phyloP scores from a whole-genome alignment of 352 stramenopile genomes.

The Phytophthora niederhauseri region DNA sequence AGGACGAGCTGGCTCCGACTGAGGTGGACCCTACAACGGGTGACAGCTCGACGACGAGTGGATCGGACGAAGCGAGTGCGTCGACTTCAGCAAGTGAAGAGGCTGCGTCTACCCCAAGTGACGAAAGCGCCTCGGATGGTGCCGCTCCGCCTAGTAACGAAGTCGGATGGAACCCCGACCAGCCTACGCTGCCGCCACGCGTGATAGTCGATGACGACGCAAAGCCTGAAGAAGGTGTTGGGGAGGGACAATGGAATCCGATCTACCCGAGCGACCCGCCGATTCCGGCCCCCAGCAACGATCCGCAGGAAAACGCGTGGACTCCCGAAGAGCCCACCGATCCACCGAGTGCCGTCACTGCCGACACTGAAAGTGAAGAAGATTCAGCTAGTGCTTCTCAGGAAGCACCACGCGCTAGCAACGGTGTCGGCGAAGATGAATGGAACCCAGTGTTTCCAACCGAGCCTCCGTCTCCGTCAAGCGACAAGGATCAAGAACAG shows the following conservation, averaged over 20 bases:
- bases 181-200: constrained; percentile 12
- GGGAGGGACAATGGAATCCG: constrained; percentile 20
- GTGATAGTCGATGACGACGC: neutral
- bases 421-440: constrained; percentile 3
- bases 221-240: constrained; percentile 7
- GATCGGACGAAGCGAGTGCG: neutral
- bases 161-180: constrained; percentile 17
- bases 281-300: neutral
- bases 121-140: neutral
- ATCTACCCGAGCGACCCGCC: constrained; percentile 16
- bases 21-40: neutral
- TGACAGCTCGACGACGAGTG: constrained; percentile 1
- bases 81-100: neutral
- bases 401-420: neutral
- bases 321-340: constrained; percentile 14
- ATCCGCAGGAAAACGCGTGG: neutral
- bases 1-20: constrained; percentile 12
- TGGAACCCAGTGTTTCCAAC: constrained; percentile 8
- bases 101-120: neutral
- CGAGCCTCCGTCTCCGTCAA: neutral
- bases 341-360: neutral
- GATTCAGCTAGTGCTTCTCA: constrained; percentile 1
- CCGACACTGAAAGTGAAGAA: neutral
- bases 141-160: neutral
- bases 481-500: neutral